Base-by-base conservation (phyloP, 2,329 filamentous ascomycete species). In the Arthrobotrys conoides region DNA sequence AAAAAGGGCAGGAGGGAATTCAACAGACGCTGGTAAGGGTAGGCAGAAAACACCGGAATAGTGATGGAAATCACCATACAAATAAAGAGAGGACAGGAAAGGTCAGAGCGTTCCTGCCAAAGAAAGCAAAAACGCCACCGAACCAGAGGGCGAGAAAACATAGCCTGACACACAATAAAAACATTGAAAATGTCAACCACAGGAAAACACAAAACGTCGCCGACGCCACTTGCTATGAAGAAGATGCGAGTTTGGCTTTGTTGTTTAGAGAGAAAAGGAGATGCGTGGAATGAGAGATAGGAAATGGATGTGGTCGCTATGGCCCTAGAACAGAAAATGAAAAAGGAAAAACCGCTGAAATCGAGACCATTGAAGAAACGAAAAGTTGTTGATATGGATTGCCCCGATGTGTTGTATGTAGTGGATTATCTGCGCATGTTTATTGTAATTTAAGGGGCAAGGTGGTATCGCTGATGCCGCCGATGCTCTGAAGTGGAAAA, bases 111-210 rank as follows among this genome's bases (percentile, higher is more conserved):
- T 67, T 69, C 49, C 30, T 59, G 44, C 57, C 57, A 44, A 24
- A 57, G 65, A 20, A 44, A 72, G 57, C 38, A 67, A 64, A 53
- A 33, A 53, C 44, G 14, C 44, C 63, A 51, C 55, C 49, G 46
- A 55, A 49, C 73, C 67, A 49, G 53, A 77, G 73, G 73, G 73
- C 73, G 73, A 77, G 73, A 77, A 77, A 77, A 77, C 73, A 77
- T 77, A 77, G 73, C 73, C 44, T 66, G 67, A 66, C 55, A 65
- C 67, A 71, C 73, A 67, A 27, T 44, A 46, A 24, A 46, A 33
- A 36, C 41, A 65, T 67, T 46, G 48, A 38, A 55, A 75, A 68
- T 38, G 49, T 41, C 20, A 71, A 46, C 41, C 38, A 44, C 18
- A 44, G 36, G 53, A 67, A 41, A 51, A 67, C 10, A 75, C 61